phyloP scores from a whole-genome alignment of 2,329 filamentous ascomycete species.

The Pseudogymnoascus sp. region DNA sequence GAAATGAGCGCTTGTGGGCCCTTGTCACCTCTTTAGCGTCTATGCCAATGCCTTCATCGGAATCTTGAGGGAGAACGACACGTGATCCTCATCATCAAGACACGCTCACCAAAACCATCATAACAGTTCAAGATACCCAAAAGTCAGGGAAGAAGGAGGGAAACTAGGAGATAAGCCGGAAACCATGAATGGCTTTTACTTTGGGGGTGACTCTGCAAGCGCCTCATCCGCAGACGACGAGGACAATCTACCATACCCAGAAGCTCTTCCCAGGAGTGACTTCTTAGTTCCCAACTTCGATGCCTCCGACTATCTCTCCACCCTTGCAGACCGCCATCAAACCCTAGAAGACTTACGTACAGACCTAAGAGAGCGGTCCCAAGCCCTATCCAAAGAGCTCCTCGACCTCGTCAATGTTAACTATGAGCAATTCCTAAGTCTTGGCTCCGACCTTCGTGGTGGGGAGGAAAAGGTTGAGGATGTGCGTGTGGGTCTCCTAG shows the following conservation, averaged over 20 bases:
- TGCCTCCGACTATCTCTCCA: slow-evolving; percentile 73
- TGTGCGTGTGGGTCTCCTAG: slow-evolving; percentile 75
- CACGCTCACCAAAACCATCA: neutral
- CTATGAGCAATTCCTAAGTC: slow-evolving; percentile 79
- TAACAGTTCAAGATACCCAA: neutral
- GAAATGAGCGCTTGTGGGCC: neutral
- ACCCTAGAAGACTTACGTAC: slow-evolving; percentile 87
- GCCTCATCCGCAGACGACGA: slow-evolving; percentile 44
- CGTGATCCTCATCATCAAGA: slow-evolving; percentile 5
- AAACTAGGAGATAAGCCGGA: neutral
- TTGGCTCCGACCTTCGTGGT: slow-evolving; percentile 73
- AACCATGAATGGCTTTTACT: slow-evolving; percentile 41
- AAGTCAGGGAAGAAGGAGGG: neutral
- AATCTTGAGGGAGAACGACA: neutral
- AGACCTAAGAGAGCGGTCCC: slow-evolving; percentile 74
- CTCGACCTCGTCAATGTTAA: slow-evolving; percentile 93
- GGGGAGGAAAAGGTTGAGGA: slow-evolving; percentile 90
- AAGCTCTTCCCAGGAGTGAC: slow-evolving; percentile 70
- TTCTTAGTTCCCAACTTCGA: slow-evolving; percentile 75
- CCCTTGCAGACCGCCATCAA: slow-evolving; percentile 79
- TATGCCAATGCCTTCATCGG: slow-evolving; percentile 1
- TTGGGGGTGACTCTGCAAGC: slow-evolving; percentile 25
- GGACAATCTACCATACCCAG: slow-evolving; percentile 75
- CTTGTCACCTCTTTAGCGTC: slow-evolving; percentile 1
- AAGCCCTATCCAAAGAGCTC: slow-evolving; percentile 74